Evolutionary conservation across 2,329 filamentous ascomycete genomes (phyloP).

Genomic region (Neofusicoccum cordaticola): DNA sequence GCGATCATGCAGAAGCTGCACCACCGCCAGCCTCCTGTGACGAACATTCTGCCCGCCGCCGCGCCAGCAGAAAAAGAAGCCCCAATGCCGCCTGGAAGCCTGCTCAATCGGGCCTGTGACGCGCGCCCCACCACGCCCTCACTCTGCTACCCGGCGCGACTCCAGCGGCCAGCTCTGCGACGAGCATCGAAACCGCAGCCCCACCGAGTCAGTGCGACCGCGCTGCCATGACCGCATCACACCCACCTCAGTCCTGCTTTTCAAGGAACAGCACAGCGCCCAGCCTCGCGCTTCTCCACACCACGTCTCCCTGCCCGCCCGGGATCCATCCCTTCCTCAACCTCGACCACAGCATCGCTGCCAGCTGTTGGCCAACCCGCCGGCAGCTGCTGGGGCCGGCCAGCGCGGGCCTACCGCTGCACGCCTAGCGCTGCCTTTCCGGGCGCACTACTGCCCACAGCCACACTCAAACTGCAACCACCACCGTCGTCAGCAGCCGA

Average conservation of each 20-base stretch:
- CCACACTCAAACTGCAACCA: neutral
- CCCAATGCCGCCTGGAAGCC: neutral
- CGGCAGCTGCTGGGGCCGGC: neutral
- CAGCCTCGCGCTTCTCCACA: neutral
- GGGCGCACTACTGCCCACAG: neutral
- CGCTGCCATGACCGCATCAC: neutral
- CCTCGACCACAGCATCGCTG: neutral
- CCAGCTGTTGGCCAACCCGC: neutral
- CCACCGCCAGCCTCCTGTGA: neutral
- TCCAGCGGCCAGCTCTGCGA: neutral
- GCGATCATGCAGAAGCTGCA: neutral
- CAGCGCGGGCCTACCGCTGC: neutral
- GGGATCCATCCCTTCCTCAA: neutral
- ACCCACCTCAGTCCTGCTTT: neutral
- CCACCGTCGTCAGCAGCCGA: neutral
- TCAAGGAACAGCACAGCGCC: slow-evolving; percentile 8
- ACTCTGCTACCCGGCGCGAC: neutral
- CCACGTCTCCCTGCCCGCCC: neutral
- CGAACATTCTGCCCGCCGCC: neutral
- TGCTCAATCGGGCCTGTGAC: neutral
- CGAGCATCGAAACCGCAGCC: neutral
- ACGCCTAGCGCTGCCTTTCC: neutral
- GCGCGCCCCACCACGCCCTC: neutral
- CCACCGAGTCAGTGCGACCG: neutral
- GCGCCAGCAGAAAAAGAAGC: neutral